These are phyloP conservation scores for Blastobotrys robertii DNA, from an alignment of 805 yeast genomes.

Conservation along the genomic window DNA sequence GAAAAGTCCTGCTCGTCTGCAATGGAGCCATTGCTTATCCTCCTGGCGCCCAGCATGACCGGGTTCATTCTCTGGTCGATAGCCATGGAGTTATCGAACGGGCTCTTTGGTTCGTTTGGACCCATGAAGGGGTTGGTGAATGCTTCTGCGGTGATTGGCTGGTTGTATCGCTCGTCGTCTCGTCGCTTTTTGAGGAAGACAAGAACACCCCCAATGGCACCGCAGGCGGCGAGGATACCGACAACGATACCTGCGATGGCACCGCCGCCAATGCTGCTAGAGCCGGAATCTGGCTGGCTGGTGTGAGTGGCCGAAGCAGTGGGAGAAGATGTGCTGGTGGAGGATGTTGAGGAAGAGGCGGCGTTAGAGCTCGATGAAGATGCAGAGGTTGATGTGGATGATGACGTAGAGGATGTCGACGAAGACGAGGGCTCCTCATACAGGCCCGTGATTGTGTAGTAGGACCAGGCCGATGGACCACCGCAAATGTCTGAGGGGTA, in stretches of 20 bases:
- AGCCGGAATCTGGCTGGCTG: constrained; percentile 7
- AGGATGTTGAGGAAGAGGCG: constrained; percentile 13
- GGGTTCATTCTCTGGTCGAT: constrained; percentile 65
- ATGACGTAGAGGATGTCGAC: constrained; percentile 13
- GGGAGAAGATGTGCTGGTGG: constrained; percentile 13
- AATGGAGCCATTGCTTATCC: constrained; percentile 76
- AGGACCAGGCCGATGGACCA: constrained; percentile 34
- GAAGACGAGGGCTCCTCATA: constrained; percentile 14
- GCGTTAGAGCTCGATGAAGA: constrained; percentile 13
- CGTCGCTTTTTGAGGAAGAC: constrained; percentile 36
- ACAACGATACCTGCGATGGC: constrained; percentile 56
- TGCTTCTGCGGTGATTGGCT: constrained; percentile 23
- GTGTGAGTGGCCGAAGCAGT: constrained; percentile 11
- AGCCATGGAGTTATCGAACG: constrained; percentile 19
- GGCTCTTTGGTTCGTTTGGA: constrained; percentile 11
- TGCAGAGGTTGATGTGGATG: constrained; percentile 18
- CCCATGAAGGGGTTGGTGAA: constrained; percentile 24
- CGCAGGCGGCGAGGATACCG: constrained; percentile 41
- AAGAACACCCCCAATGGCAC: constrained; percentile 31
- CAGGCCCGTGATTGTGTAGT: constrained; percentile 18
- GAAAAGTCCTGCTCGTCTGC: constrained; percentile 81
- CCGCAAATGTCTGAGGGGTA: constrained; percentile 57
- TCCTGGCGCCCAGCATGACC: constrained; percentile 69
- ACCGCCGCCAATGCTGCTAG: constrained; percentile 30
- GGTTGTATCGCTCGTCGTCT: constrained; percentile 31